A percentile compares a stretch with the other conserved stretches of the same genome.
Evolutionary conservation across 2,329 filamentous ascomycete genomes (phyloP).

Genomic region (Nothopassalora personata): DNA sequence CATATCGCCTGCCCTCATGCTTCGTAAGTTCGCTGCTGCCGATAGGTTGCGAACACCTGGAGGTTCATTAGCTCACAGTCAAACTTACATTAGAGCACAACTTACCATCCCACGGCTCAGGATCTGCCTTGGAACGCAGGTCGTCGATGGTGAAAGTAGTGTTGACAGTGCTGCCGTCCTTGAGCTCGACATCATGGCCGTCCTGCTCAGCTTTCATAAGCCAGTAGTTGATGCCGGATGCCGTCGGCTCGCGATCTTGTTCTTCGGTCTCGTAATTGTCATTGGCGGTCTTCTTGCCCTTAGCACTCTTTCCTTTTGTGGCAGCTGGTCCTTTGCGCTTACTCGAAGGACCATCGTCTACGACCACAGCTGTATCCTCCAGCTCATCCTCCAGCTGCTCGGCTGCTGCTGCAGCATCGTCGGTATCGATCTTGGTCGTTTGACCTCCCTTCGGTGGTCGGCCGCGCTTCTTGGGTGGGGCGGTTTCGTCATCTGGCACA

Average conservation of each 20-base stretch:
- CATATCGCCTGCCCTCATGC: constrained; percentile 85
- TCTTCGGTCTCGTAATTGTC: constrained; percentile 8
- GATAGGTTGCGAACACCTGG: constrained; percentile 44
- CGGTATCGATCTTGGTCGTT: constrained; percentile 27
- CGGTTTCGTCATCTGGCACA: constrained; percentile 11
- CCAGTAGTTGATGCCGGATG: constrained; percentile 37
- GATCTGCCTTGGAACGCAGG: constrained; percentile 62
- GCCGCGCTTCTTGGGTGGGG: constrained; percentile 27
- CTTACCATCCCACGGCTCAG: constrained; percentile 88
- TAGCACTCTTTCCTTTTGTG: constrained; percentile 12
- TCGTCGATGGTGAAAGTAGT: constrained; percentile 95
- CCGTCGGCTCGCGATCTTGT: constrained; percentile 3
- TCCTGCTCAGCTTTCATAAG: constrained; percentile 65
- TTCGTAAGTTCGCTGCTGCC: constrained; percentile 82
- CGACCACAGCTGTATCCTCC: constrained; percentile 17
- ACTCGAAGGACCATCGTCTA: constrained; percentile 8
- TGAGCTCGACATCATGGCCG: constrained; percentile 60
- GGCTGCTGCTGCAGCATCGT: constrained; percentile 26
- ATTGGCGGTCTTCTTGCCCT: constrained; percentile 17
- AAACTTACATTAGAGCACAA: constrained; percentile 14
- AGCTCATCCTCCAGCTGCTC: constrained; percentile 30
- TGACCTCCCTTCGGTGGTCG: constrained; percentile 27
- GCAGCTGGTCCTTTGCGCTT: constrained; percentile 12
- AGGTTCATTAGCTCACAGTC: constrained; percentile 15
- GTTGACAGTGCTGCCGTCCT: constrained; percentile 76